Percentiles rank a stretch among this genome's conserved stretches.
phyloP scores from a whole-genome alignment of 352 stramenopile genomes.

The Elongisporangium anandrum region DNA sequence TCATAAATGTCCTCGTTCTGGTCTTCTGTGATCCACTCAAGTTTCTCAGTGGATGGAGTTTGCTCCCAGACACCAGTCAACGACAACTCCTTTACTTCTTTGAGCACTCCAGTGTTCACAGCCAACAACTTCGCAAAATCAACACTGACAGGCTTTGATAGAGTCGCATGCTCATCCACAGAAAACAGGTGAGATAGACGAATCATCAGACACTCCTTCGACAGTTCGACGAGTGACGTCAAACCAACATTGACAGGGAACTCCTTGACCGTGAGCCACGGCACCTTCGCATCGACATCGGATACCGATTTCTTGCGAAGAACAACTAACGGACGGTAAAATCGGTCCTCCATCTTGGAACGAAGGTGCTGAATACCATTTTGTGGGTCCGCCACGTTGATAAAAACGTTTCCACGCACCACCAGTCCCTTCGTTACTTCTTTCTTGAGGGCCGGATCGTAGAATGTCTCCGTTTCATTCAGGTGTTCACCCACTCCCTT shows the following conservation, averaged over 20 bases:
- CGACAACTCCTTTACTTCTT: slow-evolving; percentile 81
- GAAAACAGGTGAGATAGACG: slow-evolving; percentile 94
- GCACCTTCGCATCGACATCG: slow-evolving; percentile 44
- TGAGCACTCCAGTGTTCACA: slow-evolving; percentile 41
- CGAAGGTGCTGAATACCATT: slow-evolving; percentile 55
- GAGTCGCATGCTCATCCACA: slow-evolving; percentile 73
- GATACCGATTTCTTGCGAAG: slow-evolving; percentile 33
- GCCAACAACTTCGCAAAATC: slow-evolving; percentile 65
- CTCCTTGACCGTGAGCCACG: slow-evolving; percentile 53
- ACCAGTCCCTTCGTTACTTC: slow-evolving; percentile 54
- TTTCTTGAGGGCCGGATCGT: slow-evolving; percentile 54
- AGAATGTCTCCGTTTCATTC: slow-evolving; percentile 90
- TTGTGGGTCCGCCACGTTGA: slow-evolving; percentile 54
- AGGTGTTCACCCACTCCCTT: slow-evolving; percentile 92
- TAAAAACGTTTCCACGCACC: slow-evolving; percentile 60
- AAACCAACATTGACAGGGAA: slow-evolving; percentile 93
- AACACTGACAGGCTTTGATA: slow-evolving; percentile 71
- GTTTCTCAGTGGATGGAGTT: slow-evolving; percentile 37
- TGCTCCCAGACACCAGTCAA: slow-evolving; percentile 73
- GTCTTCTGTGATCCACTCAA: slow-evolving; percentile 35
- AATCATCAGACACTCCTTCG: slow-evolving; percentile 80
- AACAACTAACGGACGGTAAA: slow-evolving; percentile 61
- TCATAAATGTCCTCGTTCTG: slow-evolving; percentile 14
- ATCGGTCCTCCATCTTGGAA: slow-evolving; percentile 62
- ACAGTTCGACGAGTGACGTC: slow-evolving; percentile 84